These are phyloP conservation scores for Candida sp. DNA, from an alignment of 1,139 yeast genomes.

Conservation along the genomic window DNA sequence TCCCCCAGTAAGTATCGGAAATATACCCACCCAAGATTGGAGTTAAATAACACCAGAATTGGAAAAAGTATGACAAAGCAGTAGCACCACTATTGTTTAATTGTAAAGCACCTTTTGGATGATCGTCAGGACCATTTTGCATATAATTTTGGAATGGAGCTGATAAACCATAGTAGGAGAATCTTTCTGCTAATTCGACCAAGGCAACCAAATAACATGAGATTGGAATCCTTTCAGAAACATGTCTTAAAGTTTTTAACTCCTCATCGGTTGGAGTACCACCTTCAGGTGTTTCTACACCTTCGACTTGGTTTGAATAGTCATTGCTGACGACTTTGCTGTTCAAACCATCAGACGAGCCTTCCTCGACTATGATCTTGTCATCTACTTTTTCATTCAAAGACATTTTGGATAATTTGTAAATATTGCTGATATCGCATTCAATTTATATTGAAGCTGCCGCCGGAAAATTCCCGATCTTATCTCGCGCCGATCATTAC, in stretches of 20 bases:
- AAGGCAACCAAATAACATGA: constrained; percentile 71
- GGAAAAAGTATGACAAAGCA: constrained; percentile 72
- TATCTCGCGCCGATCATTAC: neutral
- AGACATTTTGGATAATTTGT: neutral
- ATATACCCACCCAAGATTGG: constrained; percentile 77
- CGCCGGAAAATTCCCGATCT: neutral
- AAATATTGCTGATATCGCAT: too few species aligned
- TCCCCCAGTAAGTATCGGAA: constrained; percentile 74
- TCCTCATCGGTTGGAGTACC: constrained; percentile 38
- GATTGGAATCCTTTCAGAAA: constrained; percentile 36
- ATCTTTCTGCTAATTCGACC: constrained; percentile 80
- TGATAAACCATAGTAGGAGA: constrained; percentile 77
- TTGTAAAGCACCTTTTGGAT: constrained; percentile 59
- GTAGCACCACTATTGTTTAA: constrained; percentile 67
- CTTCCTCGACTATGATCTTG: neutral
- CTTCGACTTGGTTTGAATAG: neutral
- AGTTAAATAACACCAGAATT: constrained; percentile 80
- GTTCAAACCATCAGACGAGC: neutral
- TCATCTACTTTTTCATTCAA: neutral
- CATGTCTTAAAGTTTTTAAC: constrained; percentile 37
- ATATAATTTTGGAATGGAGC: constrained; percentile 79
- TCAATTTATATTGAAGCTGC: too few species aligned
- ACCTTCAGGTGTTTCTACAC: constrained; percentile 17
- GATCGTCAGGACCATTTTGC: constrained; percentile 48
- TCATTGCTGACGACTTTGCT: neutral